Evolutionary conservation across 2,329 filamentous ascomycete species (phyloP), one percentile per base, ranked within the genome.

Genomic region (Pseudogymnoascus verrucosus): DNA sequence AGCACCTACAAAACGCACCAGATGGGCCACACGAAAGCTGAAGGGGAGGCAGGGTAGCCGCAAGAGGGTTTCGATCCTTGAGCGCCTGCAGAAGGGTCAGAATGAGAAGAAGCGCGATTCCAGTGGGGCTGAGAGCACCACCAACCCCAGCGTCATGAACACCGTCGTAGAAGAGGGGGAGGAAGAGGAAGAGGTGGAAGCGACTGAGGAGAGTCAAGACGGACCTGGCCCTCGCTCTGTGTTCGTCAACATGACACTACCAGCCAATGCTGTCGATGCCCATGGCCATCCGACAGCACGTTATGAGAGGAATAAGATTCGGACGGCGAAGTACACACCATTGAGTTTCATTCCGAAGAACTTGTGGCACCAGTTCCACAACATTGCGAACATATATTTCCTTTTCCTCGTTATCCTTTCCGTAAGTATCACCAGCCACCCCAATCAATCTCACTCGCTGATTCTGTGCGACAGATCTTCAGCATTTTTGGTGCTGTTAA

Each of bases 331-430:
- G 78, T 99, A 99, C 76, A 99, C 95, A 6, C 89, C 96, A 7
- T 77, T 99, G 67, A 96, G 90, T 65, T 99, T 99, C 77, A 76
- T 99, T 28, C 95, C 95, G 12, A 98, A 98, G 79, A 98, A 99
- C 77, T 74, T 99, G 72, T 99, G 89, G 86, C 91, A 96, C 68
- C 96, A 99, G 76, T 98, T 99, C 74, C 93, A 99, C 78, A 98
- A 98, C 73, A 89, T 99, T 71, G 95, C 95, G 73, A 99, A 99
- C 76, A 89, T 98, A 62, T 99, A 98, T 78, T 99, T 99, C 83
- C 81, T 98, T 70, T 97, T 98, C 78, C 84, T 93, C 71, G 93
- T 97, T 74, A 96, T 99, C 73, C 84, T 99, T 65, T 88, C 89
- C 72, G 95, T 98, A 88, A 82, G 93, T 83, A 63, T 47, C 62